Evolutionary conservation across 2,329 filamentous ascomycete genomes (phyloP).

Genomic region (Paracorniculantispora psalliotae): DNA sequence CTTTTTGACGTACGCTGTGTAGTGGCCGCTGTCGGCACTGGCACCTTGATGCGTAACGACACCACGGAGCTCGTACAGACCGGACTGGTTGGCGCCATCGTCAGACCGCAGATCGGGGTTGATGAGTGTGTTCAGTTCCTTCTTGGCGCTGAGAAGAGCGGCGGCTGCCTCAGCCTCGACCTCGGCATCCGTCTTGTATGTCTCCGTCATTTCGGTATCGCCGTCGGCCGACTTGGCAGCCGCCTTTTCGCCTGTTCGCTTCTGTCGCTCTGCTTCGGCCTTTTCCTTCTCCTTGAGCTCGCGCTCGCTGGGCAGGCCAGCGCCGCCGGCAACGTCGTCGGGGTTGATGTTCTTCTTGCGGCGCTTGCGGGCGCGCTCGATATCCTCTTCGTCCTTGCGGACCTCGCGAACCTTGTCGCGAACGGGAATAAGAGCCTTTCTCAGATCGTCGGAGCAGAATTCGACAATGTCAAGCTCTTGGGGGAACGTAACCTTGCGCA

Average conservation of each 20-base stretch:
- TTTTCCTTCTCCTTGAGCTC: constrained; percentile 48
- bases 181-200: constrained; percentile 90
- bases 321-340: constrained; percentile 42
- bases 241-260: constrained; percentile 31
- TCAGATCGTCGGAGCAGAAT: constrained; percentile 89
- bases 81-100: constrained; percentile 83
- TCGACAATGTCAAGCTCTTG: constrained; percentile 89
- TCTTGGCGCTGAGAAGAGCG: constrained; percentile 73
- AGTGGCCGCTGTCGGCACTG: constrained; percentile 95
- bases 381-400: constrained; percentile 89
- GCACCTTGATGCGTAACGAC: constrained; percentile 96
- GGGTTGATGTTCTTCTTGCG: constrained; percentile 64
- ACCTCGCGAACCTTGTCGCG: constrained; percentile 94
- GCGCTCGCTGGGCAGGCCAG: constrained; percentile 47
- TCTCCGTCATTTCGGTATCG: constrained; percentile 70
- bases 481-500: constrained; percentile 97
- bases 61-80: constrained; percentile 88
- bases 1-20: constrained; percentile 98
- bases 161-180: constrained; percentile 80
- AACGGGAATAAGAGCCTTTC: constrained; percentile 79
- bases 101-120: constrained; percentile 70
- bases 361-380: constrained; percentile 85
- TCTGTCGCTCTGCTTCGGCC: constrained; percentile 43
- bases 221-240: constrained; percentile 44
- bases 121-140: constrained; percentile 77